These are phyloP conservation scores for Rubia balearica DNA, from an alignment of 305 asterid species.

Conservation along the genomic window DNA sequence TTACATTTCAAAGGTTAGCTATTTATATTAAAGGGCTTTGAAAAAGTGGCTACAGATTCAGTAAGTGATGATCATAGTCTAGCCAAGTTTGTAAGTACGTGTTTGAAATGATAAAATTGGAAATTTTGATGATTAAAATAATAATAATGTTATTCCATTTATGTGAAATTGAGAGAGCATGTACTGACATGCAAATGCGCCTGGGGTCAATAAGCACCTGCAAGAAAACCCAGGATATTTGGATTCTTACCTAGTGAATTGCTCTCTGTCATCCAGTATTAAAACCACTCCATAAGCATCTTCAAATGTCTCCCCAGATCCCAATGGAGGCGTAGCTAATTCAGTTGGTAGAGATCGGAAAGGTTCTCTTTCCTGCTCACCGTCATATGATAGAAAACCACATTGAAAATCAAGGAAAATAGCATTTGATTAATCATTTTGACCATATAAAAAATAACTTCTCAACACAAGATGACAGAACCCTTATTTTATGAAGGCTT, in stretches of 20 bases:
- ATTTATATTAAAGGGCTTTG: neutral
- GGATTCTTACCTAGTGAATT: conserved; percentile 72
- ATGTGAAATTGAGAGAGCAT: neutral
- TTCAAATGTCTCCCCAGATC: conserved; percentile 65
- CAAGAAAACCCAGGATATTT: neutral
- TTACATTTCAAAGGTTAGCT: neutral
- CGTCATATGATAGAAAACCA: conserved; percentile 24
- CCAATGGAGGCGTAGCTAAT: conserved; percentile 67
- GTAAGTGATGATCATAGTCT: neutral
- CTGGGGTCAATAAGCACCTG: neutral
- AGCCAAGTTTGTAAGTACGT: neutral
- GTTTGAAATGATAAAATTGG: neutral
- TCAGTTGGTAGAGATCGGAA: conserved; percentile 41
- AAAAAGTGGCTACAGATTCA: neutral
- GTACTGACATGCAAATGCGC: neutral
- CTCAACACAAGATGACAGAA: conserved; percentile 1
- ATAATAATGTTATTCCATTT: neutral
- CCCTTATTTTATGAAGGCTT: neutral
- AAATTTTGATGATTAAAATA: neutral
- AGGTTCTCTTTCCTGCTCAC: conserved; percentile 26
- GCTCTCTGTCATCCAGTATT: conserved; percentile 88
- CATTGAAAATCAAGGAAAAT: neutral
- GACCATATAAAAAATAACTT: conserved; percentile 1
- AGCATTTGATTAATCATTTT: neutral
- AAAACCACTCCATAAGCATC: conserved; percentile 73